Base-by-base conservation (phyloP, 2,329 filamentous ascomycete genomes). In the Bretziella fagacearum region DNA sequence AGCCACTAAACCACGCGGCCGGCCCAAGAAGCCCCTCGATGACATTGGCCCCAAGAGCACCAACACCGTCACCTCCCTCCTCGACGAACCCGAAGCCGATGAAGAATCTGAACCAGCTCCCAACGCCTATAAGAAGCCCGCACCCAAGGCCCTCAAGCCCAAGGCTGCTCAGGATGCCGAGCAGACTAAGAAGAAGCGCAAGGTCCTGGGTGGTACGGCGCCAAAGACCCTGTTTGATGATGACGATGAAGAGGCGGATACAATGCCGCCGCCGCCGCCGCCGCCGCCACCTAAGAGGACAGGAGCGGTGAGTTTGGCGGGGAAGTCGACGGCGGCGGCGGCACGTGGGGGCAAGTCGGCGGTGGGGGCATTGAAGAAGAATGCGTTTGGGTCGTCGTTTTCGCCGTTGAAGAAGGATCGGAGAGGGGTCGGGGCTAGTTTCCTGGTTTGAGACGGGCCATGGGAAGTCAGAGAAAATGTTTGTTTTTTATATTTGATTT, bases 391-490 rank as follows among this genome's bases (percentile, higher is more conserved):
- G 10, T 63, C 63, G 15, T 56, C 67, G 3, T 85, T 86, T 58
- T 85, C 81, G 15, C 81, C 81, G 6, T 62, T 86, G 50, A 86
- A 86, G 63, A 72, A 73, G 57, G 76, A 84, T 44, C 70, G 72
- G 49, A 73, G 77, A 51, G 74, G 75, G 26, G 68, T 73, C 3
- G 67, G 68, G 51, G 74, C 75, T 46, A 79, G 75, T 55, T 79
- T 79, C 54, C 58, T 77, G 50, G 68, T 63, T 46, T 73, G 55
- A 54, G 11, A n/a, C n/a, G 22, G 4, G 10, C 15, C 23, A 17
- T 13, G 11, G 15, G 37, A n/a, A 18, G 8, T 15, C 10, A 36
- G 15, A 18, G 15, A 36, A 36, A 36, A 33, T 33, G 30, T n/a
- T 40, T 7, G 18, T n/a, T 8, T 26, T 18, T 6, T 40, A 32